phyloP scores from a whole-genome alignment of 1,139 yeast genomes.

The Geotrichum reessii region DNA sequence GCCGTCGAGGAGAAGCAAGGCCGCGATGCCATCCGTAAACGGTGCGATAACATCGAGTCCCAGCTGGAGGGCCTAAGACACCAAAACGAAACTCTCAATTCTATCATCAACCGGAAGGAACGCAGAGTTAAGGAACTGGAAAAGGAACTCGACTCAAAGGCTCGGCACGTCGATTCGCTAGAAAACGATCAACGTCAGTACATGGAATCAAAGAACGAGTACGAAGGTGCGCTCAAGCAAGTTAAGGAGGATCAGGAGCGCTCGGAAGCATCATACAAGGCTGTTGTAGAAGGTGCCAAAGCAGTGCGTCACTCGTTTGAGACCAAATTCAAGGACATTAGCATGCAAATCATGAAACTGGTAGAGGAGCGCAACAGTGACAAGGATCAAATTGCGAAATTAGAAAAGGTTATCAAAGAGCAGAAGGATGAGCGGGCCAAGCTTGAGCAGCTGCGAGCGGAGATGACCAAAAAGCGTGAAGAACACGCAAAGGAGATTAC shows the following conservation, averaged over 20 bases:
- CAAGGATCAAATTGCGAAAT: conserved; percentile 20
- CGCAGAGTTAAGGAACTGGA: conserved; percentile 29
- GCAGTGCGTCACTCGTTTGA: conserved; percentile 7
- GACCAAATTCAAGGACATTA: conserved; percentile 5
- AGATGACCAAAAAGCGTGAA: conserved; percentile 22
- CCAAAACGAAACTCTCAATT: conserved; percentile 28
- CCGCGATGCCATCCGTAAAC: conserved; percentile 26
- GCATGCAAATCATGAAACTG: conserved; percentile 6
- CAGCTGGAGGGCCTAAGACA: conserved; percentile 28
- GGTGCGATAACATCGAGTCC: conserved; percentile 27
- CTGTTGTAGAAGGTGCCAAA: conserved; percentile 6
- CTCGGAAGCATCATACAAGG: conserved; percentile 19
- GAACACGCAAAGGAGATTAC: conserved; percentile 24
- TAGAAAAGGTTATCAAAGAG: conserved; percentile 6
- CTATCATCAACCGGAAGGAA: conserved; percentile 28
- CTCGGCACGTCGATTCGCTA: conserved; percentile 9
- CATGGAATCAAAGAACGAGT: conserved; percentile 11
- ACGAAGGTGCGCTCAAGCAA: conserved; percentile 9
- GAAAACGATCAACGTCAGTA: conserved; percentile 16
- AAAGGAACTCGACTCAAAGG: conserved; percentile 6
- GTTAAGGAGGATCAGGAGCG: conserved; percentile 23
- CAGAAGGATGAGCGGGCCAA: conserved; percentile 12
- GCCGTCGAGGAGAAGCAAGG: conserved; percentile 27
- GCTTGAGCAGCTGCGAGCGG: conserved; percentile 21
- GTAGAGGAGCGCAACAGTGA: conserved; percentile 22